Percentiles rank a stretch among this genome's conserved stretches.
Conservation (phyloP, 148 eudicot genomes). For the Nepenthes gracilis region DNA sequence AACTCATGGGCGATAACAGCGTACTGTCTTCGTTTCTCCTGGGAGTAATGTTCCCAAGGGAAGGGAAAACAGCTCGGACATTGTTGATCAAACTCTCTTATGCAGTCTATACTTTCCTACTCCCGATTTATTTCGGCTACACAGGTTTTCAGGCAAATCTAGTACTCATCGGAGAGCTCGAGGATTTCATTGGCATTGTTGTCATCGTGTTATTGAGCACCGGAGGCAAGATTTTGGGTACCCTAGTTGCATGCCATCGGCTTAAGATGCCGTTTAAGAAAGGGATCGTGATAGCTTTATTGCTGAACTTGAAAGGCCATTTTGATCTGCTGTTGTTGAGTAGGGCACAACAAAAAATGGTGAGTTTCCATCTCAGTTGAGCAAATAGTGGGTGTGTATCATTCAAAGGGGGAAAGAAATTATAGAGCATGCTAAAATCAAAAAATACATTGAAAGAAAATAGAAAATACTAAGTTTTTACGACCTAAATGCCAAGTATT, state of each 20-base stretch:
- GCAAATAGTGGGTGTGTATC: too few relatives aligned
- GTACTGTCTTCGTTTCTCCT: conserved; percentile 56
- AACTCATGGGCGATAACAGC: conserved; percentile 69
- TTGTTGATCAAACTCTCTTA: conserved; percentile 63
- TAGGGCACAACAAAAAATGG: conserved; percentile 26
- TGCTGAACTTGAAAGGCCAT: conserved; percentile 80
- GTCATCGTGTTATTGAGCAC: conserved; percentile 42
- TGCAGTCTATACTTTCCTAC: conserved; percentile 58
- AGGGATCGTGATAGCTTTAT: conserved; percentile 66
- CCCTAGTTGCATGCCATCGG: conserved; percentile 51
- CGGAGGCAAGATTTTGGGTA: conserved; percentile 77
- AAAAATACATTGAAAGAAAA: not conserved
- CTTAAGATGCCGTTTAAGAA: conserved; percentile 63
- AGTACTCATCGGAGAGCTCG: conserved; percentile 7
- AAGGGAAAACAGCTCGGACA: conserved; percentile 77
- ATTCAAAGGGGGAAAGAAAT: too few relatives aligned
- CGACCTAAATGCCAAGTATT: too few relatives aligned
- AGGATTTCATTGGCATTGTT: conserved; percentile 20
- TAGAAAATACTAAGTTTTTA: not conserved
- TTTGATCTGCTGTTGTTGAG: conserved; percentile 58
- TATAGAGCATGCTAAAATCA: too few relatives aligned
- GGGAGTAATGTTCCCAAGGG: conserved; percentile 69
- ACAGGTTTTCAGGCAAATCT: conserved; percentile 72
- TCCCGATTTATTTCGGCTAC: conserved; percentile 84
- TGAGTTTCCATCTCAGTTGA: conserved; percentile 14